Evolutionary conservation across 2,329 filamentous ascomycete genomes (phyloP), one percentile per base, ranked within the genome.

Genomic region (Botrytis fabae): DNA sequence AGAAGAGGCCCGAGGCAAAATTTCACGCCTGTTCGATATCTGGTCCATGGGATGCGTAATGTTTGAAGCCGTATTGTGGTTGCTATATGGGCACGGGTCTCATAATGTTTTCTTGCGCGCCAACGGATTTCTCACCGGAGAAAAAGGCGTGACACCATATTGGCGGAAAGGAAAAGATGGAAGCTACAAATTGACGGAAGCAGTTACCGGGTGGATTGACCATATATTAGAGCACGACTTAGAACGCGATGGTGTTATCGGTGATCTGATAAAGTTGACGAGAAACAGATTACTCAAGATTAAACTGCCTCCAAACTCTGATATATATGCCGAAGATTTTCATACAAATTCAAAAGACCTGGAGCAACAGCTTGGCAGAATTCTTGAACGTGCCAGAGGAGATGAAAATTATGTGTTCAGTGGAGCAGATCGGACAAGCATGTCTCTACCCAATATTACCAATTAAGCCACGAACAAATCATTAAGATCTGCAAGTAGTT

Each of bases 11-110:
- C 20, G 38, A 35, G 63, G 28, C 14, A 65, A 51, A 22, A 51
- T 51, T 12, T 65, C 63, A 51, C 63, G 60, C n/a, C 25, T 71
- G 25, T 71, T 32, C 9, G 59, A 71, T 28, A 54, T 65, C 8
- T 71, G 69, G 69, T 65, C 44, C 14, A 71, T 71, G 32, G 44
- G 44, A 10, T 42, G 44, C n/a, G 46, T 71, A 32, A 65, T 71
- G 8, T 65, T 65, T 63, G 69, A 71, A 28, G 28, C 44, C 25
- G n/a, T 64, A 16, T 38, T 64, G 28, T 71, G 69, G 44, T 51
- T 71, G n/a, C 25, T 71, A 12, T 42, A 71, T 51, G 60, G 69
- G 14, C 4, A 42, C 32, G 20, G 54, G 14, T 40, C 38, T 20
- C 54, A 60, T 9, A n/a, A 61, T 32, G 20, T 35, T 2, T 70